phyloP scores from a whole-genome alignment of 345 rosid genomes.

The Xanthoceras sorbifolium region DNA sequence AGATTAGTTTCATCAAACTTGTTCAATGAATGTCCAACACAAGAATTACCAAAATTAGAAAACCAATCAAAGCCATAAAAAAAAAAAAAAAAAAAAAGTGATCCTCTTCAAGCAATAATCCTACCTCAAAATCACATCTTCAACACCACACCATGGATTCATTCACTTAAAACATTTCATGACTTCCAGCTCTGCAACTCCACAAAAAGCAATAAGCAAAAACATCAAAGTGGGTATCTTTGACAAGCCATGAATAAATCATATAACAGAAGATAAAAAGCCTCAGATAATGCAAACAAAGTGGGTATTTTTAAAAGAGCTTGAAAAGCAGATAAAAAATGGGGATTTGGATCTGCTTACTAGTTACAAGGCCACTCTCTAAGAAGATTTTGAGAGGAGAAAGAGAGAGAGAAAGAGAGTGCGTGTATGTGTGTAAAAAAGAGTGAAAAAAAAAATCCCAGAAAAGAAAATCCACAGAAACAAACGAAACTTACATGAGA shows the following conservation, averaged over 20 bases:
- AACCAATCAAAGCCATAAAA: slow-evolving; percentile 8
- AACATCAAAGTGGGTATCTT: slow-evolving; percentile 6
- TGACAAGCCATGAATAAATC: slow-evolving; percentile 10
- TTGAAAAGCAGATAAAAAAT: slow-evolving; percentile 31
- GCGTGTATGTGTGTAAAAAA: background rate
- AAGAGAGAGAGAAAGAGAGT: slow-evolving; percentile 20
- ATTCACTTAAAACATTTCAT: slow-evolving; percentile 9
- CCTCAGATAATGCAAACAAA: slow-evolving; percentile 22
- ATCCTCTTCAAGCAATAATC: slow-evolving; percentile 23
- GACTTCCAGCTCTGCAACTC: slow-evolving; percentile 27
- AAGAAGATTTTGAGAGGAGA: slow-evolving; percentile 35
- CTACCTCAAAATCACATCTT: slow-evolving; percentile 22
- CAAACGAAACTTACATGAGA: slow-evolving; percentile 36
- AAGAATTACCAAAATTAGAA: background rate
- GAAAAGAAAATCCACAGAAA: slow-evolving; percentile 11
- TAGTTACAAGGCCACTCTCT: slow-evolving; percentile 39
- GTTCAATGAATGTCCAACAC: background rate
- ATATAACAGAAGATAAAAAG: slow-evolving; percentile 14
- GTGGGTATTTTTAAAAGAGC: slow-evolving; percentile 30
- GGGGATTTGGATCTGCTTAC: slow-evolving; percentile 49
- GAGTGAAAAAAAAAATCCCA: slow-evolving; percentile 21
- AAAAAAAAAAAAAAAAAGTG: too few species aligned
- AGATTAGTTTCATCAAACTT: background rate
- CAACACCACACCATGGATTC: slow-evolving; percentile 3
- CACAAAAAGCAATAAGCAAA: slow-evolving; percentile 7